phyloP scores from a whole-genome alignment of 306 rosid genomes.

The Vigna trinervia region DNA sequence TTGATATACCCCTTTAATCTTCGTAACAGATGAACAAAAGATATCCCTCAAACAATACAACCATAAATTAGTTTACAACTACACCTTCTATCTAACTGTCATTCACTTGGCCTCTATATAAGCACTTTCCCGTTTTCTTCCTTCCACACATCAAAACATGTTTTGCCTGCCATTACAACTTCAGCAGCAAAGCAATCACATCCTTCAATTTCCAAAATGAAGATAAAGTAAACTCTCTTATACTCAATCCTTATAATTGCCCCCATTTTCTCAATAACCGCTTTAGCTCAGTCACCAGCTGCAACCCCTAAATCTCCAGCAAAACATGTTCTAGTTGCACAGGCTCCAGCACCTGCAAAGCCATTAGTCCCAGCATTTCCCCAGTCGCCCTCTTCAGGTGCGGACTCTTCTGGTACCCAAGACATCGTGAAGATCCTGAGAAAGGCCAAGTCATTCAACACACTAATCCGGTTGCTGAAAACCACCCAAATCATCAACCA shows the following conservation, averaged over 20 bases:
- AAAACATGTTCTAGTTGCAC: slow-evolving; percentile 35
- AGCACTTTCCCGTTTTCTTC: slow-evolving; percentile 15
- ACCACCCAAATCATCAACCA: slow-evolving; percentile 67
- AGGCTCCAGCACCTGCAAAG: slow-evolving; percentile 44
- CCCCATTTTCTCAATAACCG: slow-evolving; percentile 37
- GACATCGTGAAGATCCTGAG: slow-evolving; percentile 64
- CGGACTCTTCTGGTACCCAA: slow-evolving; percentile 45
- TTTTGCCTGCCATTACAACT: not conserved
- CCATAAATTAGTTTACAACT: slow-evolving; percentile 38
- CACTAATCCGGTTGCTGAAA: slow-evolving; percentile 65
- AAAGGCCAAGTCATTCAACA: slow-evolving; percentile 58
- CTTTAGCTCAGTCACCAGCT: slow-evolving; percentile 56
- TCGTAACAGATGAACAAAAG: slow-evolving; percentile 17
- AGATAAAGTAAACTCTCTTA: slow-evolving; percentile 47
- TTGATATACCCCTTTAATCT: slow-evolving; percentile 47
- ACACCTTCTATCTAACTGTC: slow-evolving; percentile 44
- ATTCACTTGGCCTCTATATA: slow-evolving; percentile 46
- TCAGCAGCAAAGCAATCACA: not conserved
- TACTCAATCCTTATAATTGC: slow-evolving; percentile 38
- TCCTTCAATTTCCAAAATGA: slow-evolving; percentile 19
- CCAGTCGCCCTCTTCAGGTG: slow-evolving; percentile 34
- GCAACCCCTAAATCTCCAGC: slow-evolving; percentile 48
- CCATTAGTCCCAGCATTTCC: slow-evolving; percentile 55
- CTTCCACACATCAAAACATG: slow-evolving; percentile 43
- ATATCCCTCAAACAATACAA: slow-evolving; percentile 40